Conservation (phyloP, 2,329 filamentous ascomycete genomes). For the Aspergillus uvarum region DNA sequence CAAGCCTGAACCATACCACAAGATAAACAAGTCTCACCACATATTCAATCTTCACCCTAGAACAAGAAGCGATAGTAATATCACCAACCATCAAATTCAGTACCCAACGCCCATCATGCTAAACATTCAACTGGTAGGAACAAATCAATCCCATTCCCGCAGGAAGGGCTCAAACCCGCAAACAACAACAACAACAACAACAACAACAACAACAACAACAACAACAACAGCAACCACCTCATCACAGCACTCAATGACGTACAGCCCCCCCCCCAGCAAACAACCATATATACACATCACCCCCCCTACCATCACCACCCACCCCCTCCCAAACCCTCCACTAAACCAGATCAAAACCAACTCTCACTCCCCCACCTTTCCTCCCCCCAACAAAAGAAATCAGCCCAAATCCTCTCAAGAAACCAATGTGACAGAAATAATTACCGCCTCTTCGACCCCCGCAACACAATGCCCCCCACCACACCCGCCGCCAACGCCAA, state of each 20-base stretch:
- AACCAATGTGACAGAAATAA: too few relatives aligned
- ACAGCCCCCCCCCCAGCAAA: neutral
- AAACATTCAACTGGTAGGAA: neutral
- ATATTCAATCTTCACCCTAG: too few relatives aligned
- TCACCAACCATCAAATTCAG: neutral
- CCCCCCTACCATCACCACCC: neutral
- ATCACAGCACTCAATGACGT: neutral
- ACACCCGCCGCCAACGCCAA: conserved; percentile 91
- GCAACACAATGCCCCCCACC: conserved; percentile 81
- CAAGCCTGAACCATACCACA: too few relatives aligned
- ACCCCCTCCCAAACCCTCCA: neutral
- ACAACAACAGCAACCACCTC: too few relatives aligned
- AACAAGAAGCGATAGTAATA: neutral
- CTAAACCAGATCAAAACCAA: too few relatives aligned
- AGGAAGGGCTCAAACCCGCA: too few relatives aligned
- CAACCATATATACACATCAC: conserved; percentile 13
- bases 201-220: neutral
- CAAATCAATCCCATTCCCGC: too few relatives aligned
- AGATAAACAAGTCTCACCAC: too few relatives aligned
- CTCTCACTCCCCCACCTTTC: neutral
- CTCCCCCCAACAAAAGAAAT: conserved; percentile 6
- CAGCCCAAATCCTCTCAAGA: neutral
- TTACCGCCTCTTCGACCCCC: conserved; percentile 65
- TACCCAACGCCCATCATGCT: neutral
- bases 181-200: neutral